Evolutionary conservation across 179 eudicot genomes (phyloP), one percentile per base, ranked within the genome.

Genomic region (Beta corolliflora): DNA sequence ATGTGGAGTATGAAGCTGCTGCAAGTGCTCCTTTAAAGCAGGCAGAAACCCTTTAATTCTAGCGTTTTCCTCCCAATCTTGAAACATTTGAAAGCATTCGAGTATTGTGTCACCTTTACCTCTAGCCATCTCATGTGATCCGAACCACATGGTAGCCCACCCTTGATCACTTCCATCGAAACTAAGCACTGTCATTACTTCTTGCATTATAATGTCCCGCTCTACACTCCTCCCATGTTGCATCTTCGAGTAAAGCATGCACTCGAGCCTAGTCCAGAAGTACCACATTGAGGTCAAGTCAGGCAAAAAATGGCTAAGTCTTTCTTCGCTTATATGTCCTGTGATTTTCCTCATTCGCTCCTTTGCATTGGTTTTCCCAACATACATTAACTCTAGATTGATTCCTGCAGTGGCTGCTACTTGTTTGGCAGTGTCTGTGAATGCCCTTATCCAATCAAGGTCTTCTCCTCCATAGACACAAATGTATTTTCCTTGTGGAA

Each of bases 381-480:
- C 93, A 46, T 95, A 93, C 18, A 93, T 86, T 89, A 95, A 88
- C 80, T 95, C 93, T 16, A 95, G 66, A 8, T 41, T 18, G 52
- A 93, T 88, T n/a, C 79, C 86, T 50, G 83, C 81, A 12, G 54
- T 60, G 2, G 0, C 5, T 10, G 93, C 93, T 3, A 86, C 85
- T 9, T 66, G 31, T 77, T 84, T 86, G 45, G 91, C 88, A 12
- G 36, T 75, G 0, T 0, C 6, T 4, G 93, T 89, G 80, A 95
- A 95, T n/a, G 53, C 75, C 11, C 81, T 77, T 67, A 93, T 87
- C 98, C 98, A 95, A 0, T 89, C 92, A 0, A 86, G 67, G 82
- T 91, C 86, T 55, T 91, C 95, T 41, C 98, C 98, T 86, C 98
- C 98, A 48, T 88, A 95, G 78, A 95, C 85, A 81, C 97, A 93